phyloP scores from a whole-genome alignment of 2,329 filamentous ascomycete genomes.

The Sodiomyces alkalinus region DNA sequence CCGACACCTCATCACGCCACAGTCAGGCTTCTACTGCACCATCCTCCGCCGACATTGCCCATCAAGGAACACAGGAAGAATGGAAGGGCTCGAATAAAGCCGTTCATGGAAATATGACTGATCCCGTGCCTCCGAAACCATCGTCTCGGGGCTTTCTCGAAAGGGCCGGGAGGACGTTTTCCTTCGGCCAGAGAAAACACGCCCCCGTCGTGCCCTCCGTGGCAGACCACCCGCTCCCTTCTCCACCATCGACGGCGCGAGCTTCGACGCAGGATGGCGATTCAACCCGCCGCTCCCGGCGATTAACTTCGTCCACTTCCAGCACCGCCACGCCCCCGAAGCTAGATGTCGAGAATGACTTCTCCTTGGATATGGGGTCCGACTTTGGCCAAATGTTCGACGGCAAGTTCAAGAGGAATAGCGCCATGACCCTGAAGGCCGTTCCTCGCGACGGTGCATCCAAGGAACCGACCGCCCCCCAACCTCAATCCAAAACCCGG shows the following conservation, averaged over 20 bases:
- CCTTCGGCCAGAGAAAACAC: slow-evolving; percentile 42
- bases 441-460: slow-evolving; percentile 28
- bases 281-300: slow-evolving; percentile 23
- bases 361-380: slow-evolving; percentile 36
- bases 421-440: slow-evolving; percentile 2
- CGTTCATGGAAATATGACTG: slow-evolving; percentile 20
- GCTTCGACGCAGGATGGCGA: slow-evolving; percentile 14
- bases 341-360: slow-evolving; percentile 26
- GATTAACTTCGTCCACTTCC: slow-evolving; percentile 37
- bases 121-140: slow-evolving; percentile 30
- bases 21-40: slow-evolving; percentile 47
- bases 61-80: slow-evolving; percentile 22
- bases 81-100: slow-evolving; percentile 22
- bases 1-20: slow-evolving; percentile 45
- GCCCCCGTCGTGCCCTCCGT: slow-evolving; percentile 20
- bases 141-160: slow-evolving; percentile 33
- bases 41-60: slow-evolving; percentile 34
- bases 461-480: slow-evolving; percentile 19
- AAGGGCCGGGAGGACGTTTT: slow-evolving; percentile 42
- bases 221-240: slow-evolving; percentile 18
- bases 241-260: slow-evolving; percentile 22
- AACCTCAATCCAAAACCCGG: slow-evolving; percentile 16
- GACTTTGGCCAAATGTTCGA: slow-evolving; percentile 45
- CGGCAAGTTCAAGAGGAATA: slow-evolving; percentile 21
- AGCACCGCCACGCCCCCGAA: slow-evolving; percentile 37